phyloP scores from a whole-genome alignment of 2,329 filamentous ascomycete species.

The Botrytis byssoidea region DNA sequence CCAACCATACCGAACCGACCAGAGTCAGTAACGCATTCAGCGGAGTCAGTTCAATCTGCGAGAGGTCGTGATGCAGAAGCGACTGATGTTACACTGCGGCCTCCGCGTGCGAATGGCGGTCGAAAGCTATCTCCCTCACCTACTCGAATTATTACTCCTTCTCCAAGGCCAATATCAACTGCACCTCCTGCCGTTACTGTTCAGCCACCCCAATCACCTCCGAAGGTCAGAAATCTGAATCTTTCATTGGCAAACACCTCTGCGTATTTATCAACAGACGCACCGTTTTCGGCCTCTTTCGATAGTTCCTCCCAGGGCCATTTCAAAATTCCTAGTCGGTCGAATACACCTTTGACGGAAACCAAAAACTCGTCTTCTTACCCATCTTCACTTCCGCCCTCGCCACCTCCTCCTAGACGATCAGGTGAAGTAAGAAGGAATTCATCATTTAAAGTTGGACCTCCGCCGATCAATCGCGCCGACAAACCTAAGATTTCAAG shows the following conservation, averaged over 20 bases:
- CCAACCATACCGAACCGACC: constrained; percentile 22
- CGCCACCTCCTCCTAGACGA: constrained; percentile 61
- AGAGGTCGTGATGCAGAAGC: constrained; percentile 34
- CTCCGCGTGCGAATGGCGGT: constrained; percentile 29
- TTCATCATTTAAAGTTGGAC: constrained; percentile 43
- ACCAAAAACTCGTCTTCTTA: constrained; percentile 50
- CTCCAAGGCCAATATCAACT: constrained; percentile 27
- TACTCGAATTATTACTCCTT: constrained; percentile 27
- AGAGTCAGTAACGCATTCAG: constrained; percentile 26
- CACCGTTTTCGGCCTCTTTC: constrained; percentile 42
- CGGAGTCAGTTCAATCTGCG: constrained; percentile 26
- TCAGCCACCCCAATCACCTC: constrained; percentile 68
- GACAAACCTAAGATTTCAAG: constrained; percentile 68
- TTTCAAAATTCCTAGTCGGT: constrained; percentile 55
- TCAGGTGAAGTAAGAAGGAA: constrained; percentile 59
- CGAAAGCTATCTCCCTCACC: constrained; percentile 35
- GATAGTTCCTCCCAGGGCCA: constrained; percentile 43
- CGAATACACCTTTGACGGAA: constrained; percentile 53
- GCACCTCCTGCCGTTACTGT: constrained; percentile 60
- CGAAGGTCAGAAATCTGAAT: constrained; percentile 44
- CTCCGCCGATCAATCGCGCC: constrained; percentile 76
- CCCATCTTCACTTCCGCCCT: constrained; percentile 53
- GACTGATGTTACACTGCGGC: constrained; percentile 30
- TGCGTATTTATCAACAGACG: constrained; percentile 33
- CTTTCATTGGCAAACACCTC: constrained; percentile 31